phyloP scores from a whole-genome alignment of 805 yeast species.

The Suhomyces sp. region DNA sequence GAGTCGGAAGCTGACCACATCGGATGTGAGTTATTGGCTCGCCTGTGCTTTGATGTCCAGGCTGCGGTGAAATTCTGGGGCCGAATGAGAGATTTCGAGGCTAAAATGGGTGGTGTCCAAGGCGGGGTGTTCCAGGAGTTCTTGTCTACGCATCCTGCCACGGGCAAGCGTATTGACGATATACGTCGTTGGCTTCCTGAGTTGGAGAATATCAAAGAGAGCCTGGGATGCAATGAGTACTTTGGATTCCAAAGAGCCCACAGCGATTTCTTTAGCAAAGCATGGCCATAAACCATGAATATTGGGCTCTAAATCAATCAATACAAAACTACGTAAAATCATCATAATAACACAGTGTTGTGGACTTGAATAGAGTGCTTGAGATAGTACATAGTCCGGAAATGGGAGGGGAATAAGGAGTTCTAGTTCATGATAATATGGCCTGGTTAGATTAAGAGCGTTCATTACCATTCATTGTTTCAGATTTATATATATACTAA shows the following conservation, averaged over 20 bases:
- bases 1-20: constrained; percentile 95
- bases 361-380: too few relatives aligned
- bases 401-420: too few relatives aligned
- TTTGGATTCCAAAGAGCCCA: neutral
- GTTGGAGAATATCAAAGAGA: constrained; percentile 44
- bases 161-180: constrained; percentile 64
- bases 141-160: constrained; percentile 87
- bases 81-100: constrained; percentile 57
- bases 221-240: constrained; percentile 37
- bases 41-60: constrained; percentile 79
- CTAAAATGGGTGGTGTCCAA: constrained; percentile 32
- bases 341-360: too few relatives aligned
- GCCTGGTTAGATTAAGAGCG: too few relatives aligned
- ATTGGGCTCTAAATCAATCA: too few relatives aligned
- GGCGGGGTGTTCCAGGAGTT: constrained; percentile 47
- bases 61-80: constrained; percentile 79
- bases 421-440: too few relatives aligned
- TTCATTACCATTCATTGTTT: too few relatives aligned
- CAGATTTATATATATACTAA: too few relatives aligned
- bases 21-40: constrained; percentile 87
- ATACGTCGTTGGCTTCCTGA: constrained; percentile 67
- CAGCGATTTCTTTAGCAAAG: neutral
- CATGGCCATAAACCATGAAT: neutral
- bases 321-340: too few relatives aligned
- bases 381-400: too few relatives aligned